phyloP scores from a whole-genome alignment of 2,329 filamentous ascomycete species.

The Diaporthe sp. region DNA sequence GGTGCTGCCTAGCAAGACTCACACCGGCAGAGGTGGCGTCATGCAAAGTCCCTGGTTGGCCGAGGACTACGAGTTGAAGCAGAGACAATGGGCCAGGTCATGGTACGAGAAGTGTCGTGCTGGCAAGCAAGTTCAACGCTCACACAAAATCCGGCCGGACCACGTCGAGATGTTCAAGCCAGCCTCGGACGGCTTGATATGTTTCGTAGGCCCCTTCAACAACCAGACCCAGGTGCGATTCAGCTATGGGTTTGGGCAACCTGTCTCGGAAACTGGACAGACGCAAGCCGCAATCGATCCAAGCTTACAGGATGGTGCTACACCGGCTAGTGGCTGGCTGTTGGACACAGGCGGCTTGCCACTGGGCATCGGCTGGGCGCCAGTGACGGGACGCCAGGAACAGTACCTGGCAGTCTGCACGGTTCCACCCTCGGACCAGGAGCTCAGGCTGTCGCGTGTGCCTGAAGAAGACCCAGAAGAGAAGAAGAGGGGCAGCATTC shows the following conservation, averaged over 20 bases:
- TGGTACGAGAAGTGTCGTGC: conserved; percentile 47
- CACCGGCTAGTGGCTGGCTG: conserved; percentile 59
- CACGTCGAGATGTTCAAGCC: conserved; percentile 40
- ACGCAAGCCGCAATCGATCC: conserved; percentile 47
- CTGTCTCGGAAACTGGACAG: conserved; percentile 49
- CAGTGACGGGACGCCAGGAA: conserved; percentile 51
- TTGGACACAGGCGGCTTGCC: conserved; percentile 68
- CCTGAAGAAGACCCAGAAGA: conserved; percentile 30
- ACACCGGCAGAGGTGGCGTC: conserved; percentile 47
- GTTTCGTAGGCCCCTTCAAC: conserved; percentile 47
- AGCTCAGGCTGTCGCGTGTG: conserved; percentile 41
- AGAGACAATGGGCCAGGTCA: conserved; percentile 48
- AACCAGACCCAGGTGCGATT: conserved; percentile 44
- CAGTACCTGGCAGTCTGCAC: conserved; percentile 68
- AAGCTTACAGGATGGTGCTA: conserved; percentile 42
- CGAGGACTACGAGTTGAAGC: conserved; percentile 51
- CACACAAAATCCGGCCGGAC: conserved; percentile 37
- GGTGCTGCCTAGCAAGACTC: conserved; percentile 55
- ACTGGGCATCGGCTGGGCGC: conserved; percentile 67
- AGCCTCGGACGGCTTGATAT: conserved; percentile 43
- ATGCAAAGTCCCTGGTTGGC: conserved; percentile 57
- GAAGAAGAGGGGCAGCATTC: conserved; percentile 37
- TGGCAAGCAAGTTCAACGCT: conserved; percentile 41
- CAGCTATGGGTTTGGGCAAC: conserved; percentile 38
- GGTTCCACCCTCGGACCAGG: conserved; percentile 65